A percentile compares a stretch with the other conserved stretches of the same genome.
phyloP scores from a whole-genome alignment of 2,329 filamentous ascomycete species.

The Pyrenophora teres region DNA sequence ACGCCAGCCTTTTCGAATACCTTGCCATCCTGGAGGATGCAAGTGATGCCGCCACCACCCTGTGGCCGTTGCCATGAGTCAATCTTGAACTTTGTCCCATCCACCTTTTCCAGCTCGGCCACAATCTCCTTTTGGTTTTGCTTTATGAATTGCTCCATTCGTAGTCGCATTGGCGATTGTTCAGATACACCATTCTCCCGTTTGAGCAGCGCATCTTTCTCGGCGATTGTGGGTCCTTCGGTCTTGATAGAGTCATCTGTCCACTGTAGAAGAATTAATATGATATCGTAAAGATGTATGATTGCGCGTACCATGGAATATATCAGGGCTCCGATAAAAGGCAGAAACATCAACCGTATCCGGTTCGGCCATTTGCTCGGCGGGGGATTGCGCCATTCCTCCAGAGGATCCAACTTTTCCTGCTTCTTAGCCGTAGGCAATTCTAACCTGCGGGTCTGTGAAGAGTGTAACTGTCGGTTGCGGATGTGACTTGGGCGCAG shows the following conservation, averaged over 20 bases:
- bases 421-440: slow-evolving; percentile 27
- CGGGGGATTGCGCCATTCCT: slow-evolving; percentile 42
- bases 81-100: slow-evolving; percentile 78
- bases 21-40: slow-evolving; percentile 92
- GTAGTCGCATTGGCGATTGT: slow-evolving; percentile 90
- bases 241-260: slow-evolving; percentile 49
- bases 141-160: slow-evolving; percentile 97
- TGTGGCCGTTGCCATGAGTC: slow-evolving; percentile 88
- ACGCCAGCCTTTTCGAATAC: slow-evolving; percentile 98
- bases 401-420: slow-evolving; percentile 30
- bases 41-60: slow-evolving; percentile 91
- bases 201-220: slow-evolving; percentile 81
- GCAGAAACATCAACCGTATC: slow-evolving; percentile 53
- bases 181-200: slow-evolving; percentile 74
- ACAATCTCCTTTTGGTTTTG: slow-evolving; percentile 90
- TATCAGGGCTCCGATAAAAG: slow-evolving; percentile 58
- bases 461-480: slow-evolving; percentile 14
- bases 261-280: slow-evolving; percentile 27
- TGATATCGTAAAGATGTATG: too few species aligned
- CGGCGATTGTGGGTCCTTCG: slow-evolving; percentile 75
- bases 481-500: slow-evolving; percentile 25
- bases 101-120: slow-evolving; percentile 77
- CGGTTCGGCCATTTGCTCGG: slow-evolving; percentile 48
- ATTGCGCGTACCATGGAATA: slow-evolving; percentile 62
- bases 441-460: slow-evolving; percentile 28